Base-by-base conservation (phyloP, 345 rosid genomes). In the Lenwebbia sp. region DNA sequence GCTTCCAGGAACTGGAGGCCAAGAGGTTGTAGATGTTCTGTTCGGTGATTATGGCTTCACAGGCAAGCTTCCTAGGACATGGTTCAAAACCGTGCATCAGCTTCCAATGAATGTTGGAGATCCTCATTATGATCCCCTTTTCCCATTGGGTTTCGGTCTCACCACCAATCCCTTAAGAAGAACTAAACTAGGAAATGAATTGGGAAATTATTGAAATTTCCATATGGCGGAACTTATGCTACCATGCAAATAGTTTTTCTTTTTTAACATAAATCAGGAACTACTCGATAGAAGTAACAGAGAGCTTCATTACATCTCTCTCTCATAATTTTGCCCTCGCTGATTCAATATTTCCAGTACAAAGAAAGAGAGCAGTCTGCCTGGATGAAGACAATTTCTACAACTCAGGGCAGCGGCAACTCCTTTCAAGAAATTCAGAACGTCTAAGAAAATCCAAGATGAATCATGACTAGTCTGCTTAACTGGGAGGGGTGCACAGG, bases 1-100 rank as follows among this genome's bases (percentile, higher is more conserved):
- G 98, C 93, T 94, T 19, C 97, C 95, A 2, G 97, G 95, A 84
- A 91, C 90, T 21, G 98, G 94, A 91, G 97, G 97, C 30, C 90
- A 91, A 85, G 98, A 95, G 6, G 91, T 94, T 41, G 88, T 95
- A 6, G 98, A 93, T 89, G 94, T 92, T 70, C 86, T 94, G 86
- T 95, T 94, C 85, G 97, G 96, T 33, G 95, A 94, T 65, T 90
- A 91, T 78, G 95, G 93, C 14, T 93, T 94, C 86, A 91, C 93
- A 0, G 97, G 95, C 37, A 94, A 91, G 85, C 91, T 94, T 65
- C 85, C 98, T n/a, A 89, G 89, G 49, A 94, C 96, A 14, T 94
- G 98, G 98, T 93, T 94, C 91, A 93, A 86, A 91, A 89, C 85
- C 28, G 93, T 92, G 25, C 88, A 82, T 90, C 98, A 94, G 85